Evolutionary conservation across 2,329 filamentous ascomycete species (phyloP).

Genomic region (Aureobasidium namibiae): DNA sequence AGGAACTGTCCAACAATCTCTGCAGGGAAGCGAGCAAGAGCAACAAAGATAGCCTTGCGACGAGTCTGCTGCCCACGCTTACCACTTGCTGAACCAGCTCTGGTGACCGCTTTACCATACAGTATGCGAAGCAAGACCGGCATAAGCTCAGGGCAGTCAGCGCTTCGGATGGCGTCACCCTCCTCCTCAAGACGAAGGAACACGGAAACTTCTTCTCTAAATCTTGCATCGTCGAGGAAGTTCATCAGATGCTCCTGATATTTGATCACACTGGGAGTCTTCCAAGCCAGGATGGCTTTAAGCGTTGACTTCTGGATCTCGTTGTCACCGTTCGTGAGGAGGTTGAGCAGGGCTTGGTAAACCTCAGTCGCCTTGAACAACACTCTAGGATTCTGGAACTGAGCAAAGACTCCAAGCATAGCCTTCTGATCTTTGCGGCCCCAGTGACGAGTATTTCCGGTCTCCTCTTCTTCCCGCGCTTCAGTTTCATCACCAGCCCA

Average conservation of each 20-base stretch:
- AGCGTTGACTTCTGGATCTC: slow-evolving; percentile 82
- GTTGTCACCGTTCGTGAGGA: slow-evolving; percentile 79
- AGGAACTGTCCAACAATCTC: slow-evolving; percentile 74
- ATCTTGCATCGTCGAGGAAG: slow-evolving; percentile 80
- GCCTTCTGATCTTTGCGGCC: slow-evolving; percentile 73
- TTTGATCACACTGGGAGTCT: slow-evolving; percentile 61
- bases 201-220: slow-evolving; percentile 87
- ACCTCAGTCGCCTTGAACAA: slow-evolving; percentile 72
- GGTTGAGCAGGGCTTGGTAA: slow-evolving; percentile 61
- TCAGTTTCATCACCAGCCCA: slow-evolving; percentile 49
- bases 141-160: slow-evolving; percentile 67
- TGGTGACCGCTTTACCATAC: slow-evolving; percentile 81
- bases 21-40: slow-evolving; percentile 67
- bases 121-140: slow-evolving; percentile 79
- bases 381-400: slow-evolving; percentile 79
- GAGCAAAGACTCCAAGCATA: slow-evolving; percentile 70
- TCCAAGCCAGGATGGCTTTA: slow-evolving; percentile 84
- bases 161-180: slow-evolving; percentile 55
- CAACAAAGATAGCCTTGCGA: slow-evolving; percentile 63
- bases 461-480: slow-evolving; percentile 8
- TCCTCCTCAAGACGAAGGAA: slow-evolving; percentile 63
- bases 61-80: slow-evolving; percentile 74
- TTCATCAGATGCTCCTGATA: slow-evolving; percentile 83
- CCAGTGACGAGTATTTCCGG: slow-evolving; percentile 41
- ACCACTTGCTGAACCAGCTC: slow-evolving; percentile 67